Percentiles rank a stretch among this genome's conserved stretches.
Conservation (phyloP, 2,329 filamentous ascomycete genomes). For the Paecilomyces niveus region DNA sequence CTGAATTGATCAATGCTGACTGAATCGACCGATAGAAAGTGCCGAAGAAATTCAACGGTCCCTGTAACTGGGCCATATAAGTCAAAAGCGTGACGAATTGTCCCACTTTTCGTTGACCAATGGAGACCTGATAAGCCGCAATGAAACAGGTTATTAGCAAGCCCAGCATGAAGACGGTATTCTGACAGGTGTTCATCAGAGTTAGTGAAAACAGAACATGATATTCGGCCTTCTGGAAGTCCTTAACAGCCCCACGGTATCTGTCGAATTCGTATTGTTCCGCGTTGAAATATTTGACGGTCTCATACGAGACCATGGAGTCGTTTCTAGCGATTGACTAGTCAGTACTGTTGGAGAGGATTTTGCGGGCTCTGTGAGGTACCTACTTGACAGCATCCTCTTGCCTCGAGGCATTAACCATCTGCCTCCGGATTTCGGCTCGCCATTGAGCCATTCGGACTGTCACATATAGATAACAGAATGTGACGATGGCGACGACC, state of each 20-base stretch:
- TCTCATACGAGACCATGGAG: conserved; percentile 97
- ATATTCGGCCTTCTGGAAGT: conserved; percentile 68
- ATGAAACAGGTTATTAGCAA: conserved; percentile 66
- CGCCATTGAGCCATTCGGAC: conserved; percentile 93
- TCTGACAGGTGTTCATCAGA: conserved; percentile 74
- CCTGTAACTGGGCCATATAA: conserved; percentile 73
- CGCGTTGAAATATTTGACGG: conserved; percentile 84
- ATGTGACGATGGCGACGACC: conserved; percentile 82
- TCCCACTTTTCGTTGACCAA: conserved; percentile 57
- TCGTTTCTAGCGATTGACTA: conserved; percentile 57
- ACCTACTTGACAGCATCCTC: conserved; percentile 86
- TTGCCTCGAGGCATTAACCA: conserved; percentile 91
- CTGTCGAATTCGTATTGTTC: conserved; percentile 71
- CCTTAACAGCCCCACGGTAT: conserved; percentile 62
- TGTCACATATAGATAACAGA: conserved; percentile 94
- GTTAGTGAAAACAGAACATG: conserved; percentile 70
- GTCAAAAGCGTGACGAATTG: conserved; percentile 68
- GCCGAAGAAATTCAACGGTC: conserved; percentile 79
- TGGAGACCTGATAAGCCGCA: conserved; percentile 69
- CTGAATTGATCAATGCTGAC: conserved; percentile 93
- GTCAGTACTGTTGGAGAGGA: not conserved
- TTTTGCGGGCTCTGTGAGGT: not conserved
- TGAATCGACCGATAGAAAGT: conserved; percentile 95
- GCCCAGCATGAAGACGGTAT: conserved; percentile 71
- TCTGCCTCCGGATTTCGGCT: conserved; percentile 81